Base-by-base conservation (phyloP, 2,329 filamentous ascomycete species). In the Fusarium sp. region DNA sequence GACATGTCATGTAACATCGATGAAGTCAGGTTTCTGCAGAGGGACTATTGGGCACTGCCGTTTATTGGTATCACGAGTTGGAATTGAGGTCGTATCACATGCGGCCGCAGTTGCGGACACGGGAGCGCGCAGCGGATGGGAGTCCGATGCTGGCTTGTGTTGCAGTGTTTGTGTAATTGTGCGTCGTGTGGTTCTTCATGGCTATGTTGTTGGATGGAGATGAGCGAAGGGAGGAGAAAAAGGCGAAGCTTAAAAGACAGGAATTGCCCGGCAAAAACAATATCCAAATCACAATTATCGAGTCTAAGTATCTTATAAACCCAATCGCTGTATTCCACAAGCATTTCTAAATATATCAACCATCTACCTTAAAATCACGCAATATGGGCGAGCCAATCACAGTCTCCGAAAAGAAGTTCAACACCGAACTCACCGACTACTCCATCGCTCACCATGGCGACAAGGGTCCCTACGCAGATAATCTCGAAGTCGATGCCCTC, bases 401-500 rank as follows among this genome's bases (percentile, higher is more conserved):
- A 11, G 19, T 30, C 14, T 22, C 35, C 7, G 17, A 62, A 22
- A 81, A 80, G 39, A 81, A 79, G 71, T 80, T 80, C 74, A 81
- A 79, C 60, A 81, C 80, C 3, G 77, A 79, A 19, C 73, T 82
- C 17, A 78, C 75, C 0, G 80, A 81, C 23, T 82, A 79, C 61
- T 79, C 80, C 1, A 56, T 76, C 3, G 27, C 55, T 1, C 76
- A 76, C 15, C 41, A 58, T 6, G 61, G 73, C 4, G 75, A 74
- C 20, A 71, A 73, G 3, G 82, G 82, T 0, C 79, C 79, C 0
- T 82, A 83, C 57, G 78, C 80, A 1, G 75, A 81, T 6, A 74
- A 82, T 30, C 76, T 82, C 7, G 81, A 84, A 9, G 74, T 84
- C 4, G 80, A 84, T 53, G 80, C 77, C 4, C 71, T 84, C 4